Evolutionary conservation across 768 basidiomycete genomes (phyloP), one percentile per base, ranked within the genome.

Genomic region (Psilocybe sp.): DNA sequence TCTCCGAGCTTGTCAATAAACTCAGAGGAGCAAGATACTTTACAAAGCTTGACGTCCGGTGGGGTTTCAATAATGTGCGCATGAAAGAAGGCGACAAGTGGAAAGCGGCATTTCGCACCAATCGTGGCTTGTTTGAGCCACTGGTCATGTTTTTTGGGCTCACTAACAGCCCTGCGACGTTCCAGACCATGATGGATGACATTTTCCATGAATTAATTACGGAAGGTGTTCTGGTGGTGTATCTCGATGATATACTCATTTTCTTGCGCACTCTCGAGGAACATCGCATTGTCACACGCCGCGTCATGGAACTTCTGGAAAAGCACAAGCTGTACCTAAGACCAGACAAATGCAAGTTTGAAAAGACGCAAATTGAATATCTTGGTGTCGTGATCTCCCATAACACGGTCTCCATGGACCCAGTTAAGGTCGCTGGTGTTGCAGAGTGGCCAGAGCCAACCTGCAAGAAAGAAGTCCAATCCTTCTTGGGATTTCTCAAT

Each of bases 401-500:
- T 1, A 50, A 36, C 12, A 18, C 39, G 14, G 33, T 62, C 1
- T 47, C 47, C n/a, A 74, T 74, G 66, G 67, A 74, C 44, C 59
- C 63, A 0, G 34, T n/a, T 0, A 75, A 74, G 46, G 47, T 72
- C 1, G 51, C 47, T 58, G 31, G 62, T 0, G 52, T 76, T 3
- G 4, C 14, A 0, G 50, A 65, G 2, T 74, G 71, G 73, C 70
- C 69, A 38, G 34, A 57, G 55, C 23, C 60, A 51, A 43, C 56
- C 58, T 46, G 47, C 47, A 5, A 20, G 34, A 60, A 58, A 5
- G 66, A 77, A 3, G 37, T 76, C 0, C 70, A 70, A 44, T 54
- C 54, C 7, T 80, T 79, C 51, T 47, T 76, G 0, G 70, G 74
- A 0, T 77, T 78, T 36, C 19, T 51, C 0, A 72, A 72, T 23